Conservation (phyloP, 768 basidiomycete genomes). For the Filobasidium floriforme region DNA sequence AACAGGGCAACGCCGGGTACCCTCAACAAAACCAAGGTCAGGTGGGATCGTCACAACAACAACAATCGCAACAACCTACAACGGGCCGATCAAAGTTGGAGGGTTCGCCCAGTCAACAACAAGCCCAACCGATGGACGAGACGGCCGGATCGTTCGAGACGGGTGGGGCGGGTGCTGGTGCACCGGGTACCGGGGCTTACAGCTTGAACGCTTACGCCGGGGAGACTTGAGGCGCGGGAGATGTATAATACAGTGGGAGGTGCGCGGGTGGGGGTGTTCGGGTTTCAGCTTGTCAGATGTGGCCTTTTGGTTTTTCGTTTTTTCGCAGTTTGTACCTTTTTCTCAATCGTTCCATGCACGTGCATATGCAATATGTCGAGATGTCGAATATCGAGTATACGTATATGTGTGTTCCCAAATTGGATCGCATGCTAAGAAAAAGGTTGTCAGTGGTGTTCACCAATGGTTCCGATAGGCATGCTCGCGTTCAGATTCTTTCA, state of each 20-base stretch:
- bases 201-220: constrained; percentile 5
- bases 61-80: not conserved
- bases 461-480: too few species aligned
- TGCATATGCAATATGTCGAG: too few species aligned
- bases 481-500: too few species aligned
- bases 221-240: not conserved
- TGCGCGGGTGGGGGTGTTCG: not conserved
- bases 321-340: too few species aligned
- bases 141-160: not conserved
- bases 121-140: too few species aligned
- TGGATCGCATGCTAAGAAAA: too few species aligned
- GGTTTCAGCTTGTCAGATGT: not conserved
- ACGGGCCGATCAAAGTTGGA: not conserved
- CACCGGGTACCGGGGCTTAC: constrained; percentile 1
- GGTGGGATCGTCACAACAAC: not conserved
- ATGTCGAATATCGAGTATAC: too few species aligned
- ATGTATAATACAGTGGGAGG: not conserved
- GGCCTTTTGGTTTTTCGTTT: not conserved
- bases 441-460: too few species aligned
- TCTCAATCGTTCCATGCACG: too few species aligned
- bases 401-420: too few species aligned
- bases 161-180: not conserved
- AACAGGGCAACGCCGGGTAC: not conserved
- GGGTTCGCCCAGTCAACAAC: too few species aligned
- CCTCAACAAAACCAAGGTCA: too few species aligned